Evolutionary conservation across 345 rosid genomes (phyloP).

Genomic region (Gossypioides kirkii): DNA sequence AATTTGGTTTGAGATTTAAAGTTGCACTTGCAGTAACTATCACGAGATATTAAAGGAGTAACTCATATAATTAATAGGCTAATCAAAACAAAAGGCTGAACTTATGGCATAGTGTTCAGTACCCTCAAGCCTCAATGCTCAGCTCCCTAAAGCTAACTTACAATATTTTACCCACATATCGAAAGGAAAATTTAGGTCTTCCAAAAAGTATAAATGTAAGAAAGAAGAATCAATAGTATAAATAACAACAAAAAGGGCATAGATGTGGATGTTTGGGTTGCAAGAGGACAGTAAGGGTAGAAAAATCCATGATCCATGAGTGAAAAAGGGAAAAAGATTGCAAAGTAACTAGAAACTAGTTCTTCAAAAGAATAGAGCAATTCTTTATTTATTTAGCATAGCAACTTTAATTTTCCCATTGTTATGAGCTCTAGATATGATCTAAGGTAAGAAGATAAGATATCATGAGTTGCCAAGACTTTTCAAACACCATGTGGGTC

Average conservation of each 20-base stretch:
- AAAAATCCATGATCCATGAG: neutral
- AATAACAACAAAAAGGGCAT: neutral
- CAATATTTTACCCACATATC: neutral
- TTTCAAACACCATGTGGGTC: neutral
- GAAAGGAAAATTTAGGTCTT: conserved; percentile 1
- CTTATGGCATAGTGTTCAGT: neutral
- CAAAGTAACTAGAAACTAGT: neutral
- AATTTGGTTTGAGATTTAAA: neutral
- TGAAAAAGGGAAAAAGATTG: neutral
- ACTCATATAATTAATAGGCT: neutral
- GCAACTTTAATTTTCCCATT: neutral
- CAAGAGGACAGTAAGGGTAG: neutral
- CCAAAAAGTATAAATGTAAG: neutral
- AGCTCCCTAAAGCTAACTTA: neutral
- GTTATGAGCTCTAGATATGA: neutral
- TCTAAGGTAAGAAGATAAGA: neutral
- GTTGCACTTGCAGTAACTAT: neutral
- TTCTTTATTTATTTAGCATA: neutral
- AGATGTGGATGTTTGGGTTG: neutral
- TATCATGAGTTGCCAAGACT: neutral
- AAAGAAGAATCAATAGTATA: neutral
- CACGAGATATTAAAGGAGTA: neutral
- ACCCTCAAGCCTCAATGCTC: neutral
- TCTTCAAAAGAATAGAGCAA: neutral
- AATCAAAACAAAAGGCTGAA: neutral